Base-by-base conservation (phyloP, 306 rosid species). In the Prunus mongolica region DNA sequence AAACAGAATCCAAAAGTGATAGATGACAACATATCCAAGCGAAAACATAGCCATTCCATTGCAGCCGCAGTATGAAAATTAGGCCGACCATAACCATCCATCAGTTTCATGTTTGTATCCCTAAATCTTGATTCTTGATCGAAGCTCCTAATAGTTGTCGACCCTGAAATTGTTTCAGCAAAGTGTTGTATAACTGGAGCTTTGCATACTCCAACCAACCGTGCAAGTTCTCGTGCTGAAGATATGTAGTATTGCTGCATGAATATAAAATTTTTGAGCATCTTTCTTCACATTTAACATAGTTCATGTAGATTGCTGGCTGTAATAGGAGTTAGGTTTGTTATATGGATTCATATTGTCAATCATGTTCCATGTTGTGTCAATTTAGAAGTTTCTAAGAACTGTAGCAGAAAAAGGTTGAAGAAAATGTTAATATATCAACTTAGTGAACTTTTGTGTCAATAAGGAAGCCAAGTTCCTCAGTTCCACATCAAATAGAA, bases 161-260 rank as follows among this genome's bases (percentile, higher is more conserved):
- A 76, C 62, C 97, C 98, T 11, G 91, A 91, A 56, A 93, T 87
- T 2, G 96, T 91, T 83, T 93, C 97, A 0, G 96, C 76, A 85
- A 93, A 93, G 65, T 89, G 93, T 65, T 91, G 97, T 61, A 93
- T 88, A 16, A 88, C 92, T n/a, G 93, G 97, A 76, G 98, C 96
- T 88, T 94, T 88, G 88, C 94, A 90, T 19, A 86, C 90, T 61
- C 98, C 98, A 68, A 87, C 85, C 76, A 91, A 79, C 34, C 97
- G 87, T 18, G 98, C 77, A 72, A 93, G 81, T 76, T 91, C 97
- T 55, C 93, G 79, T 0, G 96, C 93, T 44, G 96, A 80, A 68
- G 93, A 80, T 56, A 90, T 76, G 79, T 91, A 91, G 69, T 89
- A 91, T 84, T 77, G 91, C 97, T 91, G 86, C 83, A 84, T 6